Base-by-base conservation (phyloP, 1,139 yeast genomes). In the Suhomyces terraborum region DNA sequence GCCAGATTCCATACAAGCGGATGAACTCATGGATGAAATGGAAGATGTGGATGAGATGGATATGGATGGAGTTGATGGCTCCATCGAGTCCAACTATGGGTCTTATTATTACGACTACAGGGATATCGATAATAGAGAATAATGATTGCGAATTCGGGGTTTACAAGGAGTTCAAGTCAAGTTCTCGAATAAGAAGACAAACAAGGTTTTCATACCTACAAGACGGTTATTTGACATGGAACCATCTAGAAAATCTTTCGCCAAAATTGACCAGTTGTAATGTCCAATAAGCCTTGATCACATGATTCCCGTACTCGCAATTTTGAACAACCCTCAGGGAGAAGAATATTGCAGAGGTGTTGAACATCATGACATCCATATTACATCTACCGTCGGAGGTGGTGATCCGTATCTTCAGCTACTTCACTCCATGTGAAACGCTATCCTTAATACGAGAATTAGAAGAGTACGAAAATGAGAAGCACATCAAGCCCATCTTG, bases 331-430 rank as follows among this genome's bases (percentile, higher is more conserved):
- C 16, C 6, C n/a, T 5, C 27, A 24, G 8, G 12, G 8, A 6
- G 5, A 22, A 22, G 24, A 8, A 6, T 3, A 13, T 24, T 8
- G 8, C 13, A 16, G 16, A 24, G 13, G 16, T 10, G 13, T 24
- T 8, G 3, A 13, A 10, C 9, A 19, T 25, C 26, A 45, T 45
- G 46, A 36, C 27, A 2, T 40, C 46, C 28, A 38, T 48, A 19
- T 27, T 42, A 20, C 40, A 40, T 35, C 54, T 65, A 29, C 64
- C 70, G 6, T 47, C 52, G 16, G 72, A 67, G 41, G 42, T 67
- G 3, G 52, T 61, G 6, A 40, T 61, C 8, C 40, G 45, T 19
- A 54, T 66, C 7, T 54, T 67, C 32, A 43, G 42, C 27, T 45
- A 49, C 33, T 41, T 66, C 14, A 39, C 58, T 3, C 55, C 62